Evolutionary conservation across 345 rosid species (phyloP).

Genomic region (Citrus medica): DNA sequence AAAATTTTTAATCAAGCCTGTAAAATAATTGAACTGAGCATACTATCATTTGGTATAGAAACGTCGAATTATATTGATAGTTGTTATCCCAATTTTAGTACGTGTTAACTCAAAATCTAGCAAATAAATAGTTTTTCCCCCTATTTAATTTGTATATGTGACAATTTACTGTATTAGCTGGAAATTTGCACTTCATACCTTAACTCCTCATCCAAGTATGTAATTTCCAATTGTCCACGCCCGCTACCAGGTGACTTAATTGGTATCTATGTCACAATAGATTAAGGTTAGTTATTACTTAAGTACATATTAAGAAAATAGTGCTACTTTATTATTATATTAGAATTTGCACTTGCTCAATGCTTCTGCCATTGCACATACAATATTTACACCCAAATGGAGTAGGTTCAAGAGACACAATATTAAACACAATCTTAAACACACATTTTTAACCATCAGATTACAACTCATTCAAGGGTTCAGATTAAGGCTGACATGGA

Average conservation of each 20-base stretch:
- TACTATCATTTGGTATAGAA: neutral
- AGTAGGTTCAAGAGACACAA: no score
- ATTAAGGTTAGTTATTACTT: no score
- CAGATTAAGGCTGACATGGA: no score
- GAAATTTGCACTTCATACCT: constrained; percentile 12
- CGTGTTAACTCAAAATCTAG: neutral
- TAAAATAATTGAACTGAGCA: neutral
- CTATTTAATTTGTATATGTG: no score
- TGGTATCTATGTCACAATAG: constrained; percentile 23
- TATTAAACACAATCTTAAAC: neutral
- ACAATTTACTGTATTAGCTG: neutral
- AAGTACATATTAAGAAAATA: no score
- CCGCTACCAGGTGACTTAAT: constrained; percentile 39
- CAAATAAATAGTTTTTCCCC: neutral
- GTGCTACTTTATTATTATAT: no score
- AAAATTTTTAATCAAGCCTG: no score
- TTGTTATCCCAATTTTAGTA: neutral
- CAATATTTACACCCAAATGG: no score
- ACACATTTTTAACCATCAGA: no score
- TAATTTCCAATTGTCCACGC: constrained; percentile 43
- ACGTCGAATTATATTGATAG: neutral
- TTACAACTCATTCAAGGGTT: no score
- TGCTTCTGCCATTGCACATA: no score
- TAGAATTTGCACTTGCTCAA: no score
- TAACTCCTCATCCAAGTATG: constrained; percentile 40